Evolutionary conservation across 2,329 filamentous ascomycete genomes (phyloP).

Genomic region (Fusarium penzigii): DNA sequence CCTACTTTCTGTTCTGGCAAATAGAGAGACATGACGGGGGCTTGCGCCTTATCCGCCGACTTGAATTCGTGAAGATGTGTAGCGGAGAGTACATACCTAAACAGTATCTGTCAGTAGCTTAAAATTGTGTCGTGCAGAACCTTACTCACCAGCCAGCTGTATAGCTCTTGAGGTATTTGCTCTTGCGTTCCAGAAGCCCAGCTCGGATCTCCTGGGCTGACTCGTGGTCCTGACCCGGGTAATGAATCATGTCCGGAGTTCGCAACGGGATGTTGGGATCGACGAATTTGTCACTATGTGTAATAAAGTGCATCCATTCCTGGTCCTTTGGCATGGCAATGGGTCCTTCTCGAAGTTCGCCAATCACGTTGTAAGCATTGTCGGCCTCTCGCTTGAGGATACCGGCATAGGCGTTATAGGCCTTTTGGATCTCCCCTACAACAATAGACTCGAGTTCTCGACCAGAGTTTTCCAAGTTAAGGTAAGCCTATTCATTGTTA

Average conservation of each 20-base stretch:
- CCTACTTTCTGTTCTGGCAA: slow-evolving; percentile 94
- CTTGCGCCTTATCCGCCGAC: slow-evolving; percentile 89
- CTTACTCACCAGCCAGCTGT: slow-evolving; percentile 81
- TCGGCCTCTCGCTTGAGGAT: slow-evolving; percentile 92
- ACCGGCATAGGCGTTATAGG: slow-evolving; percentile 89
- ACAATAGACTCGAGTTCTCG: slow-evolving; percentile 95
- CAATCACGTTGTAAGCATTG: slow-evolving; percentile 73
- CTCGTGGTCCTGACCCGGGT: slow-evolving; percentile 86
- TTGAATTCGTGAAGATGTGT: slow-evolving; percentile 99
- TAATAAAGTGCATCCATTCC: slow-evolving; percentile 86
- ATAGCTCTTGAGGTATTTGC: slow-evolving; percentile 98
- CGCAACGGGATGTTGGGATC: slow-evolving; percentile 80
- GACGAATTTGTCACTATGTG: slow-evolving; percentile 80
- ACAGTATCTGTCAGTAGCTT: slow-evolving; percentile 5
- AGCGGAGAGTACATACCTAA: slow-evolving; percentile 90
- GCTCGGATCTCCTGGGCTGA: slow-evolving; percentile 82
- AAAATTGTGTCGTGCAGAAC: not conserved
- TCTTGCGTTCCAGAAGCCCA: slow-evolving; percentile 93
- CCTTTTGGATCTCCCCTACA: slow-evolving; percentile 96
- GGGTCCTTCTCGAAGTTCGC: slow-evolving; percentile 80
- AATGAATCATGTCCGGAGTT: slow-evolving; percentile 79
- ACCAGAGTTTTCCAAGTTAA: slow-evolving; percentile 92
- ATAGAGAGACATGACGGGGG: slow-evolving; percentile 94
- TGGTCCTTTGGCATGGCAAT: slow-evolving; percentile 92
- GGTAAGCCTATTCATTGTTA: slow-evolving; percentile 58